Evolutionary conservation across 2,329 filamentous ascomycete genomes (phyloP), one percentile per base, ranked within the genome.

Genomic region (Neocatenulostroma microsporum): DNA sequence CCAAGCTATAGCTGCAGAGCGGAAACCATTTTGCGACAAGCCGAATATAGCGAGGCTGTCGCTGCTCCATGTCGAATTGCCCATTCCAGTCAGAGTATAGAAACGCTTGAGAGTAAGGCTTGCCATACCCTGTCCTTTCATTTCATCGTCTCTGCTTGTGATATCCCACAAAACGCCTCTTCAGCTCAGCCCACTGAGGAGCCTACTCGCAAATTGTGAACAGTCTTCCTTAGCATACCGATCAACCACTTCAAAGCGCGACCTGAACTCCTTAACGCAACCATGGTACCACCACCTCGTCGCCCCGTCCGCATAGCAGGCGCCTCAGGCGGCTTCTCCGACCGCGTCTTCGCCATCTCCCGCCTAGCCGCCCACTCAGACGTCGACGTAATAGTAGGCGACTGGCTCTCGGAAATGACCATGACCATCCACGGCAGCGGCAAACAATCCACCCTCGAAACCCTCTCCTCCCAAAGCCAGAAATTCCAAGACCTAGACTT

Each of bases 401-500:
- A 70, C 47, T 70, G 65, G 54, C 66, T 70, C 57, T 65, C 61
- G 37, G 67, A 69, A 41, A 63, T 67, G 44, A 76, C 74, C 50
- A 73, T 76, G 61, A 67, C 70, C n/a, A 56, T 46, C n/a, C 39
- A 47, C 30, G 44, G 41, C 19, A 36, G 32, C 14, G 36, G 41
- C 25, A 51, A 49, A 33, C 40, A 40, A 28, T 10, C 25, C 15
- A 35, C 40, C n/a, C 14, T 36, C 21, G 29, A 35, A 24, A 30
- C 35, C 12, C 40, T 37, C 11, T 39, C 36, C n/a, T n/a, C 30
- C 21, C 36, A 36, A 30, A 31, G 23, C 11, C 26, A 36, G 18
- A 30, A n/a, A 11, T 42, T 36, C 29, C n/a, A 27, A 7, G 19
- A 31, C 11, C 20, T 43, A 3, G 21, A 34, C 15, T 38, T 40